Percentiles rank a stretch among this genome's conserved stretches.
phyloP scores from a whole-genome alignment of 2,329 filamentous ascomycete genomes.

The Ascochyta clinopodiicola region DNA sequence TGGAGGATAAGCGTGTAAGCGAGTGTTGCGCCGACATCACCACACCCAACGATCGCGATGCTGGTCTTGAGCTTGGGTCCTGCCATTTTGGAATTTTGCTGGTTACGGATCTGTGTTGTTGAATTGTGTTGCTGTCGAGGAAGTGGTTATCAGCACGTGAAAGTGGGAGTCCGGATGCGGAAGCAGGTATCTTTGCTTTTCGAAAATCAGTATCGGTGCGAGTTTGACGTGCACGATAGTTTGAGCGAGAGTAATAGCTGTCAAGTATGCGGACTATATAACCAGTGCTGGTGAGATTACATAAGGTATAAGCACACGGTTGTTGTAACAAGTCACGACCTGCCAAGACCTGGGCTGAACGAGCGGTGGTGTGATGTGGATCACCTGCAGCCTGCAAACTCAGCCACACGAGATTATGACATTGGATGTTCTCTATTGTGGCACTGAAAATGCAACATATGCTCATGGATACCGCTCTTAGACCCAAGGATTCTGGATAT shows the following conservation, averaged over 20 bases:
- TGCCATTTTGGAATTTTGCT: constrained; percentile 18
- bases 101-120: neutral
- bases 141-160: neutral
- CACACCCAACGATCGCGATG: constrained; percentile 60
- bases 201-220: neutral
- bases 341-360: constrained; percentile 29
- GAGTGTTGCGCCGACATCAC: constrained; percentile 59
- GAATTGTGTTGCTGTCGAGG: neutral
- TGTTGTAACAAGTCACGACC: constrained; percentile 7
- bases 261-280: constrained; percentile 9
- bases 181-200: neutral
- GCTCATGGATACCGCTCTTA: neutral
- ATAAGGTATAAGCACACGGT: neutral
- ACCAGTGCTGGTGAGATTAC: neutral
- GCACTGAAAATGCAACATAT: neutral
- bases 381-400: constrained; percentile 10
- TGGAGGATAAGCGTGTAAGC: constrained; percentile 60
- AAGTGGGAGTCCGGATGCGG: constrained; percentile 4
- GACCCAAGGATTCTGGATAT: constrained; percentile 39
- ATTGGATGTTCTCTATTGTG: neutral
- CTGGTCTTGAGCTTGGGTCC: constrained; percentile 42
- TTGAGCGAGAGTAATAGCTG: neutral
- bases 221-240: neutral
- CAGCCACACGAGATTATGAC: constrained; percentile 3
- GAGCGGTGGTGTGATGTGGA: constrained; percentile 28